phyloP scores from a whole-genome alignment of 768 basidiomycete genomes.

The Phaeotremella fagi region DNA sequence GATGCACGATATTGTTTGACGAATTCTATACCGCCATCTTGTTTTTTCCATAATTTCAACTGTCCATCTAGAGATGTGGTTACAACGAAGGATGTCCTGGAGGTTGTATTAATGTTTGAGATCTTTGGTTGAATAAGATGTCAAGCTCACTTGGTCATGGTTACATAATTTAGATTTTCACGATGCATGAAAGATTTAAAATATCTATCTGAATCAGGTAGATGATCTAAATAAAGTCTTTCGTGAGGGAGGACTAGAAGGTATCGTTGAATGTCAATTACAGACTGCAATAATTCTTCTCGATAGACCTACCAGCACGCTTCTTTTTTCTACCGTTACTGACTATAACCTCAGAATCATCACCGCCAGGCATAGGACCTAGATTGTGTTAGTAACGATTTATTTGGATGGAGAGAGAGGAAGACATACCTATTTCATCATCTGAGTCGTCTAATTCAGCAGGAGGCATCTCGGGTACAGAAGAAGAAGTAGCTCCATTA shows the following conservation, averaged over 20 bases:
- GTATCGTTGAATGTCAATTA: too few species aligned
- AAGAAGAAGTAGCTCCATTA: too few species aligned
- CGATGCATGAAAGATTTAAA: slow-evolving; percentile 98
- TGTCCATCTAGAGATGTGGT: slow-evolving; percentile 94
- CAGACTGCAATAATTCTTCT: too few species aligned
- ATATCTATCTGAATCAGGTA: slow-evolving; percentile 89
- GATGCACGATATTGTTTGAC: slow-evolving; percentile 98
- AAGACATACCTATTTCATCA: slow-evolving; percentile 33
- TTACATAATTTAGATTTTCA: slow-evolving; percentile 80
- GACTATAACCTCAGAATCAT: slow-evolving; percentile 19
- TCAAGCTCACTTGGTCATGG: slow-evolving; percentile 73
- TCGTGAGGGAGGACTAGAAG: slow-evolving; percentile 85
- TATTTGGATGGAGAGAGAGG: slow-evolving; percentile 1
- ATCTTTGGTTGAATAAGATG: background rate
- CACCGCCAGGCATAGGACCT: slow-evolving; percentile 40
- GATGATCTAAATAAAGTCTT: slow-evolving; percentile 81
- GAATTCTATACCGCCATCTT: slow-evolving; percentile 89
- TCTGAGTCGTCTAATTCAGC: slow-evolving; percentile 39
- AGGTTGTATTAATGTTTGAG: background rate
- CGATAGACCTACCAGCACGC: slow-evolving; percentile 38
- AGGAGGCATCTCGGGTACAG: slow-evolving; percentile 38
- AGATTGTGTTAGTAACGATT: slow-evolving; percentile 7
- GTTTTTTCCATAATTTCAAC: slow-evolving; percentile 99
- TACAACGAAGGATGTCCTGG: slow-evolving; percentile 83
- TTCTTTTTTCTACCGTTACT: slow-evolving; percentile 38